A percentile compares a stretch with the other conserved stretches of the same genome.
Evolutionary conservation across 441 rosid genomes (phyloP).

Genomic region (Biscutella auriculata): DNA sequence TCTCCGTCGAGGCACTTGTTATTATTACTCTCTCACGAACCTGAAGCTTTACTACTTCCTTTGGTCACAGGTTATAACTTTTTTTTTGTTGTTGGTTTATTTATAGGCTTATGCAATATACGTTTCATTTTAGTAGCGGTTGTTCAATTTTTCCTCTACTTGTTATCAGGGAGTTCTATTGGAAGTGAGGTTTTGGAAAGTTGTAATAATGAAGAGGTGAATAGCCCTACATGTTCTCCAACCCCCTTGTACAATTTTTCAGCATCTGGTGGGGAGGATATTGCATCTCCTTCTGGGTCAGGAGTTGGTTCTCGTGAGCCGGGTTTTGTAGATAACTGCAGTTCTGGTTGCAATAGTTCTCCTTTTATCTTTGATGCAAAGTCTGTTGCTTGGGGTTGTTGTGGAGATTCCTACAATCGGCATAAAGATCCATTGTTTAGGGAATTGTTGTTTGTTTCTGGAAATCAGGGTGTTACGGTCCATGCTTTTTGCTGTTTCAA

Average conservation of each 20-base stretch:
- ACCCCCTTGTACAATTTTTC: not conserved
- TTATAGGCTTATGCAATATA: not conserved
- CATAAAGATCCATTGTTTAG: conserved; percentile 51
- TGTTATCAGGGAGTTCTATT: conserved; percentile 31
- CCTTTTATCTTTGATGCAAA: conserved; percentile 59
- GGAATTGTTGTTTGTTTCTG: conserved; percentile 74
- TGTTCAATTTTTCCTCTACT: conserved; percentile 3
- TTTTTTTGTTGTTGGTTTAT: not conserved
- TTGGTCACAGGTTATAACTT: conserved; percentile 39
- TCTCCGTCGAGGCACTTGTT: conserved; percentile 75
- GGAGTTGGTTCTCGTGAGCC: conserved; percentile 32
- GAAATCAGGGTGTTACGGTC: conserved; percentile 55
- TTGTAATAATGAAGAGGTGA: conserved; percentile 21
- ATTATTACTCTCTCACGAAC: conserved; percentile 54
- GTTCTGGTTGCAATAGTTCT: conserved; percentile 28
- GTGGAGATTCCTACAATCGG: conserved; percentile 61
- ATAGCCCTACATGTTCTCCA: conserved; percentile 27
- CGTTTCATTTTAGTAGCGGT: not conserved
- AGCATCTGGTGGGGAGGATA: conserved; percentile 31
- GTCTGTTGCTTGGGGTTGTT: conserved; percentile 84
- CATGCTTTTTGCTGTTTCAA: conserved; percentile 66
- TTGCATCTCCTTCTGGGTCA: conserved; percentile 39
- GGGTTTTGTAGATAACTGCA: conserved; percentile 27
- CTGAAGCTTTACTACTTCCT: conserved; percentile 70
- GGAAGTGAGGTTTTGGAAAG: conserved; percentile 24